Percentiles rank a stretch among this genome's conserved stretches.
phyloP scores from a whole-genome alignment of 768 basidiomycete species.

The Rhizopogon rudus region DNA sequence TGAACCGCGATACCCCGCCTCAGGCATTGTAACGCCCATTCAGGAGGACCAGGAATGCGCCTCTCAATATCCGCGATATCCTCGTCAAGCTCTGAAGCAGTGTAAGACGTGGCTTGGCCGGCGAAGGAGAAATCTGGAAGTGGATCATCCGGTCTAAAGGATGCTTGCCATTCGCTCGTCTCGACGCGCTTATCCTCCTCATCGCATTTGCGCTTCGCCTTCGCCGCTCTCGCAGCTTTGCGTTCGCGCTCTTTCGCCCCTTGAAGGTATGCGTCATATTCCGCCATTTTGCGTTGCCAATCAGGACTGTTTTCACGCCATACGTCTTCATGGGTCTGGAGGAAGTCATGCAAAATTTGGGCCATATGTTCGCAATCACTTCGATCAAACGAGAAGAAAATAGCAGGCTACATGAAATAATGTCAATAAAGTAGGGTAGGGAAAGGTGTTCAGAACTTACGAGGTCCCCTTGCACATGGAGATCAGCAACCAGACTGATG shows the following conservation, averaged over 20 bases:
- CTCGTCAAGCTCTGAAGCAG: conserved; percentile 42
- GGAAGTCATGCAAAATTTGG: conserved; percentile 24
- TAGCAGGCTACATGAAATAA: conserved; percentile 43
- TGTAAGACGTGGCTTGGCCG: conserved; percentile 35
- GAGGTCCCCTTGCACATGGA: conserved; percentile 48
- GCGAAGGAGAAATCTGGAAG: conserved; percentile 59
- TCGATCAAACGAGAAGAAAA: conserved; percentile 66
- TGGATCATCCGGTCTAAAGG: conserved; percentile 56
- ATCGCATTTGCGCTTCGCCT: conserved; percentile 33
- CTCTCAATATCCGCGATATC: conserved; percentile 36
- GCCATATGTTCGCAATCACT: conserved; percentile 54
- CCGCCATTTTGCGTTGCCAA: conserved; percentile 46
- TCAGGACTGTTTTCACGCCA: conserved; percentile 44
- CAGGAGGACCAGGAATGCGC: conserved; percentile 27
- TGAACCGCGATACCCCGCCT: conserved; percentile 63
- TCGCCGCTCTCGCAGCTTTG: conserved; percentile 34
- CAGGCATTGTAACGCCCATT: conserved; percentile 46
- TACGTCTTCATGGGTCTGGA: conserved; percentile 39
- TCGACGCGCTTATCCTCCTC: conserved; percentile 18
- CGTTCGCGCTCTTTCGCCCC: conserved; percentile 45
- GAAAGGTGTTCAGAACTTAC: conserved; percentile 31
- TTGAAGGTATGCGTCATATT: conserved; percentile 47
- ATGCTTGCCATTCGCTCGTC: conserved; percentile 39
- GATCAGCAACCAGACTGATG: conserved; percentile 49
- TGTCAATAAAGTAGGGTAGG: neutral